Percentiles rank a stretch among this genome's conserved stretches.
Conservation (phyloP, 176 grass and related monocot genomes). For the bread wheat (Triticum aestivum) region IWGSC_CS_RefSeq_v2.1 NC_057814.1:13467209-13467708, state of each 20-base stretch:
- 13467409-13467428: constrained; percentile 69
- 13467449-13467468: constrained; percentile 31
- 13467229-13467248: not conserved
- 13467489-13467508: constrained; percentile 15
- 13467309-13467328: not conserved
- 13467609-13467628: no score
- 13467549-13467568: not conserved
- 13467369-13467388: not conserved
- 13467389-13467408: constrained; percentile 28
- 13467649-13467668: no score
- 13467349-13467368: not conserved
- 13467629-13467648: no score
- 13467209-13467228: not conserved
- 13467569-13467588: not conserved
- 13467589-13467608: no score
- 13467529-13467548: constrained; percentile 2
- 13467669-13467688: no score
- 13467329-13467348: not conserved
- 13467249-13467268: no score
- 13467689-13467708: no score
- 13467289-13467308: not conserved
- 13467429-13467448: constrained; percentile 42
- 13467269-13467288: not conserved
- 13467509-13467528: constrained; percentile 1
- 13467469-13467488: constrained; percentile 50